Evolutionary conservation across 2,329 filamentous ascomycete genomes (phyloP), one percentile per base, ranked within the genome.

Genomic region (Penicillium sp.): DNA sequence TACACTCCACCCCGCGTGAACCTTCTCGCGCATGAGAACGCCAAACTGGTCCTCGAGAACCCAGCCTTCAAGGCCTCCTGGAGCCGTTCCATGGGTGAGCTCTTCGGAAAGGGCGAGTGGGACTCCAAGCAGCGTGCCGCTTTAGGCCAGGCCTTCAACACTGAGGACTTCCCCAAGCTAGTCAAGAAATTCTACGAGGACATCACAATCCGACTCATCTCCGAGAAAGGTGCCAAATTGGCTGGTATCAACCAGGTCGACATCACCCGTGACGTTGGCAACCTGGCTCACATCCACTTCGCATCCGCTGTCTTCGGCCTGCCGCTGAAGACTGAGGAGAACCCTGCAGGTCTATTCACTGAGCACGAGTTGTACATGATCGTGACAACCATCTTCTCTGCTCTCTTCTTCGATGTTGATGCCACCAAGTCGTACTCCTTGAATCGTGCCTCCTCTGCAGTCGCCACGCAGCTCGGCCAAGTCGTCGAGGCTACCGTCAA

Each of bases 161-260:
- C 80, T 39, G 81, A 82, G 10, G 78, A 82, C 42, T 90, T 87
- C 81, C 74, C 81, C 36, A 71, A 76, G 8, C 77, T 84, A 9
- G 77, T 90, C 61, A 86, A 85, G 73, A 70, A 74, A 0, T 91
- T 90, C 64, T 91, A 88, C 66, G 77, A 84, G 10, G 75, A 81
- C 29, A 85, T 82, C 13, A 85, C 82, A 1, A 73, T 82, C 46
- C 74, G 80, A 26, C 76, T 94, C 2, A 76, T 95, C 18, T 68
- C 74, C 0, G 78, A 84, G 26, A 88, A 89, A 68, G 83, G 82
- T 41, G 88, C 84, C 69, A 80, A 78, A 51, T 78, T 92, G 26
- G 81, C 77, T 4, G 80, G 80, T 8, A 78, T 79, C 50, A 81
- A 81, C 47, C 85, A 89, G 65, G 81, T 90, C 38, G 89, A 94